phyloP scores from a whole-genome alignment of 495 filamentous ascomycete genomes.

The Penicillium coffeae region DNA sequence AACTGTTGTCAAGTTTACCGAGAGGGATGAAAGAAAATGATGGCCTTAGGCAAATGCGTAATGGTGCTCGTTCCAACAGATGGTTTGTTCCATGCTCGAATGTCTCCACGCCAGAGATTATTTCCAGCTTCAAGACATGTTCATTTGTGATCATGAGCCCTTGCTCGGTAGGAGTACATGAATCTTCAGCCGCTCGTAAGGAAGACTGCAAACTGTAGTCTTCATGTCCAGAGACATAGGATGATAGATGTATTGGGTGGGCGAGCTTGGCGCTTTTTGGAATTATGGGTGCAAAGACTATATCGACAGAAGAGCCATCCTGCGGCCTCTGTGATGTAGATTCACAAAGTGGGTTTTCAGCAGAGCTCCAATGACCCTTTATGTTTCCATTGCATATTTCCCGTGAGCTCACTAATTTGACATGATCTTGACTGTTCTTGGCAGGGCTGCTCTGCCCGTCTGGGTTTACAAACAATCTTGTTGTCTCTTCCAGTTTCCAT shows the following conservation, averaged over 20 bases:
- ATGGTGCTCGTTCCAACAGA: constrained; percentile 11
- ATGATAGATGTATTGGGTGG: background rate
- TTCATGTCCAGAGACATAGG: background rate
- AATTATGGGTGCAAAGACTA: constrained; percentile 1
- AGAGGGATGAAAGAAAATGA: constrained; percentile 10
- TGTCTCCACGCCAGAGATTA: constrained; percentile 9
- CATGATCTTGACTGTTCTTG: background rate
- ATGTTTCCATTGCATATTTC: constrained; percentile 7
- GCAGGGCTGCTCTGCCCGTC: background rate
- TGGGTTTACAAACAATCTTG: constrained; percentile 1
- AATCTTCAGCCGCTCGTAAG: background rate
- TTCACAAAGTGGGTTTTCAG: background rate
- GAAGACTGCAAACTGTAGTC: background rate
- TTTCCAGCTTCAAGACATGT: constrained; percentile 13
- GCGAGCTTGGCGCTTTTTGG: background rate
- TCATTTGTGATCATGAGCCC: constrained; percentile 7
- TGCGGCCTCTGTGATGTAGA: background rate
- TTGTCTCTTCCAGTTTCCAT: constrained; percentile 14
- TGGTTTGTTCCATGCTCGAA: constrained; percentile 1
- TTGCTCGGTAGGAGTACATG: background rate
- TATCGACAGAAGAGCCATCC: constrained; percentile 1
- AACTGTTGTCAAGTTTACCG: background rate
- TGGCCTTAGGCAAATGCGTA: constrained; percentile 2
- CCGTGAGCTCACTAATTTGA: constrained; percentile 1
- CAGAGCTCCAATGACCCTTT: constrained; percentile 9